These are phyloP conservation scores for Euphorbia corollata DNA, from an alignment of 441 rosid genomes.

Conservation along the genomic window DNA sequence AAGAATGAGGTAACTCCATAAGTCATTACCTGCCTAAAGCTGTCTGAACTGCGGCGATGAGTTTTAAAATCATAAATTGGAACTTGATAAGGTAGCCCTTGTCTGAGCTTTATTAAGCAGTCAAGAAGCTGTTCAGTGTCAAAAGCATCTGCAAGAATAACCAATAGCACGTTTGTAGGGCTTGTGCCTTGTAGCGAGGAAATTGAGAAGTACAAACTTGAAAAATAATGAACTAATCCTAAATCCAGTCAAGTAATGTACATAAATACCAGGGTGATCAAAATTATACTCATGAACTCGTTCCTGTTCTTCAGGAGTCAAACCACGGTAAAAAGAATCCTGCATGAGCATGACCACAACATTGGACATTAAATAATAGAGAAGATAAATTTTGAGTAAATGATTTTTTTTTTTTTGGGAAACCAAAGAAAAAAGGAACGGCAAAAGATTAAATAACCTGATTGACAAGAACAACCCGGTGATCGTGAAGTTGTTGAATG, in stretches of 20 bases:
- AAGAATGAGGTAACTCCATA: not conserved
- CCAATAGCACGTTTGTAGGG: not conserved
- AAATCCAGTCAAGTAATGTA: not conserved
- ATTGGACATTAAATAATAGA: too few relatives aligned
- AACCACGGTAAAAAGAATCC: slow-evolving; percentile 96
- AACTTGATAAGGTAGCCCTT: slow-evolving; percentile 71
- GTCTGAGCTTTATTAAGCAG: slow-evolving; percentile 57
- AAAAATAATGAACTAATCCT: not conserved
- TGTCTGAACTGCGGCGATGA: slow-evolving; percentile 71
- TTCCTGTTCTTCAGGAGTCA: slow-evolving; percentile 65
- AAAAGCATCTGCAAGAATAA: slow-evolving; percentile 60
- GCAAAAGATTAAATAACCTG: slow-evolving; percentile 53
- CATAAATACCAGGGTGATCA: slow-evolving; percentile 77
- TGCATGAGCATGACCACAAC: slow-evolving; percentile 19
- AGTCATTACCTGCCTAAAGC: slow-evolving; percentile 72
- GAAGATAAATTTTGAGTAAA: too few relatives aligned
- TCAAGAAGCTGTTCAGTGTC: slow-evolving; percentile 95
- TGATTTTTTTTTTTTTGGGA: too few relatives aligned
- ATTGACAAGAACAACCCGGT: slow-evolving; percentile 85
- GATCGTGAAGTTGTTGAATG: slow-evolving; percentile 96
- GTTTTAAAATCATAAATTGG: slow-evolving; percentile 89
- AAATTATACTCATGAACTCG: slow-evolving; percentile 91
- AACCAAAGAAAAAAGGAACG: not conserved
- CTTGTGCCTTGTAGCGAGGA: too few relatives aligned
- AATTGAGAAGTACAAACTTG: too few relatives aligned